Evolutionary conservation across 129 eudicot genomes (phyloP).

Genomic region (Kitagawia praeruptora): DNA sequence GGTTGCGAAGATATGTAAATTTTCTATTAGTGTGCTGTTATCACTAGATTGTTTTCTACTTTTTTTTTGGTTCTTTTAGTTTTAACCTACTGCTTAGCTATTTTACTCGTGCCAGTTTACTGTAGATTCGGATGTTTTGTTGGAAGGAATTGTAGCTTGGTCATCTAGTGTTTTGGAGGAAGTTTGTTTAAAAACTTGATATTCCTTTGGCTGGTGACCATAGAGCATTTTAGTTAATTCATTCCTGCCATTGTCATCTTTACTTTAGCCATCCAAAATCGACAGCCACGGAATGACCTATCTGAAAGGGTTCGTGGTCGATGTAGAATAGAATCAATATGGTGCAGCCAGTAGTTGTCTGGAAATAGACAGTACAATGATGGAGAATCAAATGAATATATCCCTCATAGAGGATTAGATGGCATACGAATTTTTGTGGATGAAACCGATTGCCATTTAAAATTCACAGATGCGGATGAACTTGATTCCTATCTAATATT

Average conservation of each 20-base stretch:
- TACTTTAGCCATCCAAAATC: background rate
- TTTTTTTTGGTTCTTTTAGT: background rate
- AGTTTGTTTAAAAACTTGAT: background rate
- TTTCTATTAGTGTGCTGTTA: background rate
- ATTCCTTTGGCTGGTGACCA: background rate
- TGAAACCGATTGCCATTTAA: background rate
- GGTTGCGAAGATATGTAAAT: background rate
- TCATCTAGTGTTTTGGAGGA: background rate
- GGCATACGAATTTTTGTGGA: background rate
- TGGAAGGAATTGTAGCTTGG: background rate
- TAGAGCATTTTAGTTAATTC: background rate
- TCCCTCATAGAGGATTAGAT: background rate
- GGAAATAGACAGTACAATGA: background rate
- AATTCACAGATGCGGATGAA: background rate
- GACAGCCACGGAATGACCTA: background rate
- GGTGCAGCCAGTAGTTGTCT: background rate
- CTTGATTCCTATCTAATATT: background rate
- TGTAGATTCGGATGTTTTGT: background rate
- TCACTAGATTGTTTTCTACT: background rate
- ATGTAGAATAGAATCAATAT: background rate
- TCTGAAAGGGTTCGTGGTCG: background rate
- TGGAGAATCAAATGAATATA: constrained; percentile 6
- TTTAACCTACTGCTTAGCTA: background rate
- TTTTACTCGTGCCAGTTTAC: background rate
- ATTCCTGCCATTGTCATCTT: background rate